These are phyloP conservation scores for Excoecaria agallocha DNA, from an alignment of 345 rosid species.

Conservation along the genomic window DNA sequence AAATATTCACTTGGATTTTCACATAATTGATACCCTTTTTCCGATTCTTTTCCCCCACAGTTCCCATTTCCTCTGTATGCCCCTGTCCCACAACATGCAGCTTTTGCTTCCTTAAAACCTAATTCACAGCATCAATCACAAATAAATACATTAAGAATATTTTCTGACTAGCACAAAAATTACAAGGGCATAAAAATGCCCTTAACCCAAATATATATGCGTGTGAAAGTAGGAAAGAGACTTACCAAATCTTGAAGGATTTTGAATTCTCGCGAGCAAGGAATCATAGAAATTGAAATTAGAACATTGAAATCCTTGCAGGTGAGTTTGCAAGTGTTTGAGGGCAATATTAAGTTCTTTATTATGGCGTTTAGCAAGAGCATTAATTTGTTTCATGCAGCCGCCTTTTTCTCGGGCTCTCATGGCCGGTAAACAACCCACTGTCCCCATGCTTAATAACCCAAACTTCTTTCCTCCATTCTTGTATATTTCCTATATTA, in stretches of 20 bases:
- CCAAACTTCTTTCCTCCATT: constrained; percentile 7
- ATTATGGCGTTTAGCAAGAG: constrained; percentile 20
- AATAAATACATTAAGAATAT: too few relatives aligned
- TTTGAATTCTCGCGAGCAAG: not conserved
- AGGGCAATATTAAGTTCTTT: not conserved
- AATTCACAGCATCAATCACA: too few relatives aligned
- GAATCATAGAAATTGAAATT: constrained; percentile 17
- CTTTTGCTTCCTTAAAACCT: constrained; percentile 24
- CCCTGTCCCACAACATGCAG: constrained; percentile 35
- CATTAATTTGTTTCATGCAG: not conserved
- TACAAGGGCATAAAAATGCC: too few relatives aligned
- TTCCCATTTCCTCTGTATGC: constrained; percentile 3
- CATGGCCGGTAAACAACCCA: not conserved
- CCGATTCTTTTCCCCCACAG: not conserved
- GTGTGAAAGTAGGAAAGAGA: not conserved
- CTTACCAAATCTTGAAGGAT: constrained; percentile 26
- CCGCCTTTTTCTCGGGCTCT: not conserved
- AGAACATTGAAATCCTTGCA: constrained; percentile 7
- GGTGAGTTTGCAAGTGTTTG: constrained; percentile 12
- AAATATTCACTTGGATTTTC: constrained; percentile 9
- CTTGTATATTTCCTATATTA: not conserved
- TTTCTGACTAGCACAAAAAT: too few relatives aligned
- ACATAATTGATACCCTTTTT: not conserved
- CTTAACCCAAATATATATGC: too few relatives aligned
- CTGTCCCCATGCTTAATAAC: not conserved